Conservation (phyloP, 306 rosid genomes). For the Vicia villosa region DNA sequence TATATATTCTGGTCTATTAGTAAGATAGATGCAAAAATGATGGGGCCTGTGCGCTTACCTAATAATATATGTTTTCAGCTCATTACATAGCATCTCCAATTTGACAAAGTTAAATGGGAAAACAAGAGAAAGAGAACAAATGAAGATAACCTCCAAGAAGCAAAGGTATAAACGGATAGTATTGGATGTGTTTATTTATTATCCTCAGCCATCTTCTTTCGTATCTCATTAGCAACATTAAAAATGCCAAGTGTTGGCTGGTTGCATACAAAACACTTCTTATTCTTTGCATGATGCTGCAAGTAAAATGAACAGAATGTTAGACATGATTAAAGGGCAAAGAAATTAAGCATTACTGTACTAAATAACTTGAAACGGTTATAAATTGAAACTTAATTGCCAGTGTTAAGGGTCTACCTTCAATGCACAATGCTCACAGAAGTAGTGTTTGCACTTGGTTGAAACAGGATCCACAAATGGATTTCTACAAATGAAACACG, state of each 20-base stretch:
- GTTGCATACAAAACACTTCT: constrained; percentile 14
- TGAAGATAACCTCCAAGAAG: not conserved
- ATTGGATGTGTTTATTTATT: not conserved
- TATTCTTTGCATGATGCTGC: constrained; percentile 22
- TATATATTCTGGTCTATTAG: not conserved
- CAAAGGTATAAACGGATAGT: not conserved
- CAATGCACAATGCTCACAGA: constrained; percentile 12
- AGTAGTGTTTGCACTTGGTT: constrained; percentile 15
- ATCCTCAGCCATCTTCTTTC: constrained; percentile 19
- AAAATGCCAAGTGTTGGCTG: constrained; percentile 15
- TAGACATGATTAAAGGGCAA: not conserved
- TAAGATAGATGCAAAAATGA: not conserved
- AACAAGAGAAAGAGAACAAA: not conserved
- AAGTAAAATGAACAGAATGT: not conserved
- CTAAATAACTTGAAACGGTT: not conserved
- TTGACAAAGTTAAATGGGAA: not conserved
- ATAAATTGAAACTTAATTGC: not conserved
- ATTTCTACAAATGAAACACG: constrained; percentile 15
- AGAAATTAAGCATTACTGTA: not conserved
- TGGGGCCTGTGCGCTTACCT: not conserved
- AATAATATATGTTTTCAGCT: not conserved
- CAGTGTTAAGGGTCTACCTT: not conserved
- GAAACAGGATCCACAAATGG: constrained; percentile 17
- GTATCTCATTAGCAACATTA: constrained; percentile 5
- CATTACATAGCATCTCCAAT: not conserved